A percentile compares a stretch with the other conserved stretches of the same genome.
Evolutionary conservation across 371 early-diverging fungal genomes (phyloP).

Genomic region (Zychaea mexicana): DNA sequence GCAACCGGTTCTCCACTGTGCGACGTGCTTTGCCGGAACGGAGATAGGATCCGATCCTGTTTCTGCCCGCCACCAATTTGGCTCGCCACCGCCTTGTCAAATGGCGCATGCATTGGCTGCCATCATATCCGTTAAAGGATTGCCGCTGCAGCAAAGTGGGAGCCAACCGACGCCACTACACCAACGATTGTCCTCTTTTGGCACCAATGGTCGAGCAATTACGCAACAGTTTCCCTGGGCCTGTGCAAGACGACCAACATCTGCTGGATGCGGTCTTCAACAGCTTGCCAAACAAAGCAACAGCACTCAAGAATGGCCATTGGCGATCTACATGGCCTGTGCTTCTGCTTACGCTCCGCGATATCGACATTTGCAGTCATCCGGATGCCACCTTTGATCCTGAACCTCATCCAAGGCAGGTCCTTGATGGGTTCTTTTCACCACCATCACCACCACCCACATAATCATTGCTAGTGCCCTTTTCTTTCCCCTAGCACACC

Average conservation of each 20-base stretch:
- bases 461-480: too few species aligned
- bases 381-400: background rate
- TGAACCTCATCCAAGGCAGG: background rate
- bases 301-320: background rate
- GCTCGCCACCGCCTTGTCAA: slow-evolving; percentile 12
- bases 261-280: background rate
- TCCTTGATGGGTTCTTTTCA: background rate
- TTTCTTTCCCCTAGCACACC: too few species aligned
- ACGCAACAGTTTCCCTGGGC: background rate
- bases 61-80: background rate
- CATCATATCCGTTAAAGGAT: background rate
- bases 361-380: slow-evolving; percentile 1
- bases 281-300: background rate
- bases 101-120: slow-evolving; percentile 11
- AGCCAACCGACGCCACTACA: slow-evolving; percentile 1
- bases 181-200: background rate
- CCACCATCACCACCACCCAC: background rate
- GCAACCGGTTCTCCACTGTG: too few species aligned
- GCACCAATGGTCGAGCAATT: background rate
- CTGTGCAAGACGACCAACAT: background rate
- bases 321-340: slow-evolving; percentile 9
- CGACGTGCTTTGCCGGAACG: background rate
- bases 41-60: background rate
- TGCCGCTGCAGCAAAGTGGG: background rate
- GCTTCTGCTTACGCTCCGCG: slow-evolving; percentile 7